Base-by-base conservation (phyloP, 2,329 filamentous ascomycete genomes). In the Curvularia sp. region DNA sequence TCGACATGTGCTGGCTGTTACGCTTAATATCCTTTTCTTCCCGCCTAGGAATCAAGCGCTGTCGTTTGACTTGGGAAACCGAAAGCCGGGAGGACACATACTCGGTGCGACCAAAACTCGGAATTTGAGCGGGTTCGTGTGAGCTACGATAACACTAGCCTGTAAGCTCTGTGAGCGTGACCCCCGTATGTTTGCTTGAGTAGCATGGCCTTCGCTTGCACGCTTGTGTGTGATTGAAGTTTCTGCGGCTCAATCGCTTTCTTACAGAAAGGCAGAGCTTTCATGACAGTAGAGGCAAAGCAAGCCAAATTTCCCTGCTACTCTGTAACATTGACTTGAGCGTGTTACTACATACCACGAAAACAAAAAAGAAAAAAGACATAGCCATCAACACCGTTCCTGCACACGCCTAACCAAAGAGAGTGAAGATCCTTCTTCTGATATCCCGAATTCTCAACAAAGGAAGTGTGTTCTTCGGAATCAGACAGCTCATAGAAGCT, bases 281-380 rank as follows among this genome's bases (percentile, higher is more conserved):
- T 47, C 44, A 47, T 47, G 44, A 47, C 18, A 10, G 44, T 30
- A 47, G 44, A 47, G 44, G 44, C 28, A 47, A 47, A 31, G 24
- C 44, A 31, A 47, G n/a, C 44, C 43, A 9, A 33, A 39, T 44
- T 33, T 49, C 44, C 31, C 55, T 58, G 41, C 42, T 41, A 44
- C 48, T 58, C 28, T 50, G 38, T 58, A 47, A 55, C 47, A 51
- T 58, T 47, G 42, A 61, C 53, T 54, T 28, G 50, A 53, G 52
- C 51, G 59, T 65, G 60, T 68, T 68, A 58, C 68, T 71, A 71
- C 68, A 69, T 71, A 69, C 64, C 62, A 38, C 52, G 56, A 57
- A 65, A 64, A 62, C 60, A 59, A 51, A 58, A 61, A 62, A 65
- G 53, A 49, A 49, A 49, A 49, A 38, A 26, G 47, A 60, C 58